phyloP scores from a whole-genome alignment of 208 protist genomes.

The Tritrichomonas musculus region DNA sequence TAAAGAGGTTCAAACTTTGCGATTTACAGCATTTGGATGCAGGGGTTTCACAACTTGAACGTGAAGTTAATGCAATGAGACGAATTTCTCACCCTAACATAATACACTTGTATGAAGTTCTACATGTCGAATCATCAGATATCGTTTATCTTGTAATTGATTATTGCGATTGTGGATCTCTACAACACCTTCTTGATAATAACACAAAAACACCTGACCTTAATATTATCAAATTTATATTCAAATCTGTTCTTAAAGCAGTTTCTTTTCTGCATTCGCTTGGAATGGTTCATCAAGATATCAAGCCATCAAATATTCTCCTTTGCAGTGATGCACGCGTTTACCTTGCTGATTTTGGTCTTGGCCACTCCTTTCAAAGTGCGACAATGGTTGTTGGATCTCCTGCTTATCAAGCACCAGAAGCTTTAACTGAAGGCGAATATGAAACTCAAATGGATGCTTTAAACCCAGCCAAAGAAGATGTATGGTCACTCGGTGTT shows the following conservation, averaged over 20 bases:
- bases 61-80: background rate
- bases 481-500: slow-evolving; percentile 18
- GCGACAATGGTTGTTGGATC: background rate
- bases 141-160: background rate
- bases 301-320: slow-evolving; percentile 33
- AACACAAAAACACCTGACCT: background rate
- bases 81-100: background rate
- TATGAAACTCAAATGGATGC: background rate
- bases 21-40: background rate
- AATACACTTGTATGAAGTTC: background rate
- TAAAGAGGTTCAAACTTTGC: slow-evolving; percentile 6
- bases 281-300: slow-evolving; percentile 23
- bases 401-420: background rate
- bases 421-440: background rate
- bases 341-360: background rate
- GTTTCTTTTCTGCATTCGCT: background rate
- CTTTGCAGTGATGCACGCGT: background rate
- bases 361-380: background rate
- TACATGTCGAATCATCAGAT: background rate
- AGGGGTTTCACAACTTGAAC: background rate
- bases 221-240: background rate
- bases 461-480: background rate
- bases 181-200: background rate
- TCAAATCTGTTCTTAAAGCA: background rate
- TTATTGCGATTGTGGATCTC: background rate